Evolutionary conservation across 495 filamentous ascomycete species (phyloP), one percentile per base, ranked within the genome.

Genomic region (Neurospora africana): DNA sequence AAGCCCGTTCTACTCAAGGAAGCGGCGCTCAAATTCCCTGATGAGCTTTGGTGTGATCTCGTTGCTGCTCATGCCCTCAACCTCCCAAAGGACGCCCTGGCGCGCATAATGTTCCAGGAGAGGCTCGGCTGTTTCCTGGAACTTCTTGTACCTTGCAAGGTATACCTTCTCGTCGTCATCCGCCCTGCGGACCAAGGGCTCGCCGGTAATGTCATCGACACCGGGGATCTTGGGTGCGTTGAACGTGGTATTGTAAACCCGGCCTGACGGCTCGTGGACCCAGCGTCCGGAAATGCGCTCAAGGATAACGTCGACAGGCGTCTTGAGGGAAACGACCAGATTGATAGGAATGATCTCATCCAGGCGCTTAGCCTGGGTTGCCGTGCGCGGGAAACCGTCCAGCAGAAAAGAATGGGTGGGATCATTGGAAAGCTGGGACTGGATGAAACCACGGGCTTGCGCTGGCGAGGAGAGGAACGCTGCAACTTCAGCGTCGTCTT

Each of bases 351-450:
- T 88, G 15, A 97, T 84, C 9, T 83, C 82, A 77, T 95, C 94
- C 33, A 99, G 82, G 47, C 88, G 89, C 61, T 82, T 75, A 15
- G 95, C 95, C 82, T 99, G 95, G 2, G 83, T 72, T 3, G 91
- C 89, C 21, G 93, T 99, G 73, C 95, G 91, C 5, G 95, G 95
- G 81, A 98, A 99, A 27, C 95, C 95, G 79, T 99, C 95, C 68
- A 99, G 91, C 73, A 99, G 89, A 80, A 98, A 99, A 19, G 93
- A 97, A 27, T 94, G 92, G 15, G 87, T 83, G 0, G 95, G 89
- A 72, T 89, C 87, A 65, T 95, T 86, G 65, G 89, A 89, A 68
- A 88, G 78, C 39, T 80, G 82, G 19, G 82, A 72, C 23, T 79
- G 81, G 19, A 74, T 40, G 71, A 73, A 75, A 39, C 75, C 68